Base-by-base conservation (phyloP, 192 early-diverging fungal genomes). In the Coemansia sp. region DNA sequence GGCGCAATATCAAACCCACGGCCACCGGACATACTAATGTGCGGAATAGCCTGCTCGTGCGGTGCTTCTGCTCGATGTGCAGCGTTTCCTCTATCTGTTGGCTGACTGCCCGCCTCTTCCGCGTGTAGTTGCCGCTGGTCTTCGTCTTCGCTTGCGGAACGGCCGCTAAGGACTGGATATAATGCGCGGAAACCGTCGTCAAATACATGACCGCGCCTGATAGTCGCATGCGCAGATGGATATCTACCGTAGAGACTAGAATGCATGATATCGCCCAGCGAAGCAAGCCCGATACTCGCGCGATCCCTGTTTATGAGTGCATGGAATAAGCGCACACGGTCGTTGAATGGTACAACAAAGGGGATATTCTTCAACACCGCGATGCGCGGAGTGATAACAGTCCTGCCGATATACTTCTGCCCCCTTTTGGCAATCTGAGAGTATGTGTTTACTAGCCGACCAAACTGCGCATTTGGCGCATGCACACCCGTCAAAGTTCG, bases 321-420 rank as follows among this genome's bases (percentile, higher is more conserved):
- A 20, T 94, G 85, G 73, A 98, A 97, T 34, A 98, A 85, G 7
- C 86, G 75, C 18, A 96, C 93, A 20, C 97, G 89, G 58, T 89
- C 87, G 58, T 95, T 93, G 71, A 98, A 97, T 1, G 92, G 92
- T 23, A 97, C 88, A 2, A 97, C 89, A 81, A 96, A 98, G 4
- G 97, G 97, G 7, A 98, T 89, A 52, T 92, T 85, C 41, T 86
- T 86, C 58, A 98, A 79, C 23, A 98, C 68, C 4, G 79, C 79
- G 6, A 82, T 73, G 6, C 79, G 70, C n/a, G 79, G 79, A 8
- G 74, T 75, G 59, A 76, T 48, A 14, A 72, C 60, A 36, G 46
- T 51, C 16, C 65, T 60, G 36, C 72, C 71, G 0, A 69, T 23
- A 24, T 64, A 71, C 15, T 67, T 55, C 4, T 64, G 55, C 36